Conservation (phyloP, 2,329 filamentous ascomycete genomes). For the Phyllosticta citribraziliensis region DNA sequence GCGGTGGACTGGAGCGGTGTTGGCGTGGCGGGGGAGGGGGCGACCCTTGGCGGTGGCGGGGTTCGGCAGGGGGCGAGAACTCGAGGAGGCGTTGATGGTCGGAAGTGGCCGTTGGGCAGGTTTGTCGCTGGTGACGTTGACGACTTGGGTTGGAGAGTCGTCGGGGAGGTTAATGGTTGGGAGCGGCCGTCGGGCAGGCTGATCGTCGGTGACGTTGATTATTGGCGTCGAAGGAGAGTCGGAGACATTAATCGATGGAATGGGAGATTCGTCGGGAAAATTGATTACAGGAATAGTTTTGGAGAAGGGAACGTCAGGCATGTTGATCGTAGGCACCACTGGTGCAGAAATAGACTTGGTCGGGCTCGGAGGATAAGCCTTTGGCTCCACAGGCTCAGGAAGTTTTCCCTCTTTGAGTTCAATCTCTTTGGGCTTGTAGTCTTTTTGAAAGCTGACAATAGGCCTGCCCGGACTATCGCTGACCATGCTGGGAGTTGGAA, state of each 20-base stretch:
- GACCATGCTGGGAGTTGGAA: constrained; percentile 82
- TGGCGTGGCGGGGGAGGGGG: constrained; percentile 24
- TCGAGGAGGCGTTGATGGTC: constrained; percentile 11
- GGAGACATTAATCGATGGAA: not conserved
- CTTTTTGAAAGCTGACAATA: constrained; percentile 91
- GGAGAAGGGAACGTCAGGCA: constrained; percentile 28
- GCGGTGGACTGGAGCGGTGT: constrained; percentile 30
- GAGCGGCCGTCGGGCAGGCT: constrained; percentile 12
- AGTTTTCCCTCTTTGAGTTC: constrained; percentile 50
- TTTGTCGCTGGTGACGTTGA: constrained; percentile 15
- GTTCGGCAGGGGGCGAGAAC: constrained; percentile 4
- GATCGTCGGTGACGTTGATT: not conserved
- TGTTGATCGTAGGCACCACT: constrained; percentile 41
- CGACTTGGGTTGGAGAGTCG: constrained; percentile 20
- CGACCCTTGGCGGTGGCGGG: constrained; percentile 5
- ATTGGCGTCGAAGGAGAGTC: not conserved
- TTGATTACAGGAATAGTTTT: constrained; percentile 26
- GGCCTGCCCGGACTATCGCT: constrained; percentile 83
- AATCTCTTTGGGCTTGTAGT: constrained; percentile 68
- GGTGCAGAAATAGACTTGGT: constrained; percentile 33
- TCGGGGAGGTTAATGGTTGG: constrained; percentile 42
- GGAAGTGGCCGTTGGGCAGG: constrained; percentile 16
- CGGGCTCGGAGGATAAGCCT: constrained; percentile 17
- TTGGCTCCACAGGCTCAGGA: constrained; percentile 11
- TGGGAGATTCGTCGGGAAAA: constrained; percentile 4